phyloP scores from a whole-genome alignment of 305 asterid genomes.

The Solanum chacoense region DNA sequence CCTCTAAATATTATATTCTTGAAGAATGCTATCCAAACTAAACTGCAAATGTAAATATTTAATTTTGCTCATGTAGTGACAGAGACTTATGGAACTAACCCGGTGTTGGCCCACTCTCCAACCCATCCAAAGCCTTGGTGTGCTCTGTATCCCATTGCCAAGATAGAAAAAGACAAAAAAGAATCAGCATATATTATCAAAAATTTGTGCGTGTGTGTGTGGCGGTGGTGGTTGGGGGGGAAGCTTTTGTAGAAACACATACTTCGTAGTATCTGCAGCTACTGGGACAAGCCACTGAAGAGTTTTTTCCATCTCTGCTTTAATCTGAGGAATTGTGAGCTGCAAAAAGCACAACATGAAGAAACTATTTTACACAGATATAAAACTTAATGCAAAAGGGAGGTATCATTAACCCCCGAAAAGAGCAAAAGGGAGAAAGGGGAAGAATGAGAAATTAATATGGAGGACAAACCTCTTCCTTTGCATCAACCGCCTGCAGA shows the following conservation, averaged over 20 bases:
- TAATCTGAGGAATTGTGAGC: constrained; percentile 76
- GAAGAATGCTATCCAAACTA: not conserved
- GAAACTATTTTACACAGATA: not conserved
- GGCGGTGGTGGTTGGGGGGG: not conserved
- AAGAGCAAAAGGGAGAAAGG: not conserved
- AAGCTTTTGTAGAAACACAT: not conserved
- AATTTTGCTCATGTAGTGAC: not conserved
- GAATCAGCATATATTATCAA: not conserved
- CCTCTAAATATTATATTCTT: not conserved
- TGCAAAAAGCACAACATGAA: constrained; percentile 25
- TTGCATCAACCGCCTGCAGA: constrained; percentile 35
- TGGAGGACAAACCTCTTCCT: constrained; percentile 48
- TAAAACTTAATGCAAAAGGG: not conserved
- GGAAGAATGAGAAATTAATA: not conserved
- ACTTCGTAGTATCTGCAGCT: constrained; percentile 92
- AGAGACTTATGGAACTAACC: constrained; percentile 36
- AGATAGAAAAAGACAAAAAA: constrained; percentile 3
- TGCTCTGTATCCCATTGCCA: constrained; percentile 42
- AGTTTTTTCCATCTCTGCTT: constrained; percentile 89
- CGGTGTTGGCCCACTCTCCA: constrained; percentile 98
- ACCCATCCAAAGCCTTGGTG: constrained; percentile 99
- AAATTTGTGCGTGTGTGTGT: not conserved
- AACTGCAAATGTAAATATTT: not conserved
- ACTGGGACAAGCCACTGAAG: constrained; percentile 96
- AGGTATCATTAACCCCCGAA: not conserved